Evolutionary conservation across 768 basidiomycete species (phyloP), one percentile per base, ranked within the genome.

Genomic region (Sporobolomyces roseus): DNA sequence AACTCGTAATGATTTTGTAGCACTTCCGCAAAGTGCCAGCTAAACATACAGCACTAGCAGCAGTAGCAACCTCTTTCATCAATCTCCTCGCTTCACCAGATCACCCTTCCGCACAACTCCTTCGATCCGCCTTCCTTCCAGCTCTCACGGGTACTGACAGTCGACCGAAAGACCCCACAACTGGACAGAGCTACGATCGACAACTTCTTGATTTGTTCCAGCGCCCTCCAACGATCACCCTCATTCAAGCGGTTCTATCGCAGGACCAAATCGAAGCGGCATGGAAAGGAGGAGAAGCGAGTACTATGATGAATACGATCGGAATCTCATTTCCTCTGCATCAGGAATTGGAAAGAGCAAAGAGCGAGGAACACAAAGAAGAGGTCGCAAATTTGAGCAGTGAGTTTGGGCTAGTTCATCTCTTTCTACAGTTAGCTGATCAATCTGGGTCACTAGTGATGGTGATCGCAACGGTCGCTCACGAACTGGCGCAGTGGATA

Each of bases 121-220:
- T 71, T 32, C 70, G 70, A 29, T 38, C 62, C 21, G 65, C 50
- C n/a, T 71, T 71, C 65, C 48, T 71, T 36, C 70, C 65, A 9
- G 70, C 70, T 16, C 36, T 67, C 0, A 49, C 48, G 12, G 70
- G 62, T 27, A 21, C 27, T n/a, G 63, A 64, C 45, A 3, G 6
- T 0, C 38, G 43, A 4, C 63, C 59, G 2, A 30, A 45, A 4
- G 62, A 54, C n/a, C 29, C 36, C 2, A 4, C 7, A 30, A 27
- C 32, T 3, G 19, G 25, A 2, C 38, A 32, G 2, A 29, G 29
- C 7, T 16, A 33, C 21, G 70, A 71, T 53, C 51, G 32, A 27
- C 45, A 59, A 21, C 50, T 71, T 10, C 35, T 27, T 14, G 9
- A 4, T 23, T 32, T 71, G 8, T 71, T 71, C 48, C 23, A 1